Conservation (phyloP, 306 rosid species). For the Gastrolobium bilobum region DNA sequence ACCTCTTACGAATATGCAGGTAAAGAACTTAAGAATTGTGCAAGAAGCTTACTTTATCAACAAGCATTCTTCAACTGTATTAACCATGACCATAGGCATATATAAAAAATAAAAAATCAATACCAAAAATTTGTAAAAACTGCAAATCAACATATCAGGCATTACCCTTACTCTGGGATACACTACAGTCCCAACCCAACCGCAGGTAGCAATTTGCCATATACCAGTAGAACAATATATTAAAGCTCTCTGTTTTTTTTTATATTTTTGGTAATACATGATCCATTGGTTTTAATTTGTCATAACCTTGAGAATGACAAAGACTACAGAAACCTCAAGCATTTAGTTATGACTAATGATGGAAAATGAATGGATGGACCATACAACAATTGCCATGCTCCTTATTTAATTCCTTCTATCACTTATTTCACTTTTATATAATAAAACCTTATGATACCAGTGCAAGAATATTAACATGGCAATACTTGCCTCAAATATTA, state of each 20-base stretch:
- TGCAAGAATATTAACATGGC: slow-evolving; percentile 41
- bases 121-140: neutral
- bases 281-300: neutral
- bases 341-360: neutral
- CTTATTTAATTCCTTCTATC: slow-evolving; percentile 29
- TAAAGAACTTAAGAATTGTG: neutral
- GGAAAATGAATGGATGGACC: neutral
- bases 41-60: neutral
- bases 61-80: neutral
- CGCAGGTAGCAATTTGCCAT: neutral
- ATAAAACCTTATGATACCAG: slow-evolving; percentile 55
- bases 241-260: neutral
- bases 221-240: neutral
- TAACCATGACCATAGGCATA: neutral
- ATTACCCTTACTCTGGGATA: neutral
- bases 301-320: slow-evolving; percentile 3
- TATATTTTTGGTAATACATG: neutral
- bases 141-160: neutral
- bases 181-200: neutral
- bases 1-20: neutral
- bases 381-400: neutral
- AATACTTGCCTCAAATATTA: slow-evolving; percentile 75
- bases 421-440: neutral
- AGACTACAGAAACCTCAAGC: slow-evolving; percentile 23
- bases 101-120: neutral